Conservation (phyloP, 306 rosid species). For the Heteromeles arbutifolia region DNA sequence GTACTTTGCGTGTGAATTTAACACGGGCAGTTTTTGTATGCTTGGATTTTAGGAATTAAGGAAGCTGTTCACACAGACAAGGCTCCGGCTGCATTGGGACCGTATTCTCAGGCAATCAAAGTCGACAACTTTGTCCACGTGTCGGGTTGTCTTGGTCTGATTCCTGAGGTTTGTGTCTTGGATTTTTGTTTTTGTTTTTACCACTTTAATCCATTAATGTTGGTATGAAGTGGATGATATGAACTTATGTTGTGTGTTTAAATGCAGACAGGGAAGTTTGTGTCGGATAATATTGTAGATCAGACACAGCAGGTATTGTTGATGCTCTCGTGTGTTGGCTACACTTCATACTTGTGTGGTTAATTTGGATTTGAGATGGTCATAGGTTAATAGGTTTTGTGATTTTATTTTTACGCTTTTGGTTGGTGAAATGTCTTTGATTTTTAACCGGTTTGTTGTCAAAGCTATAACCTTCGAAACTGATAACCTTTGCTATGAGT, state of each 20-base stretch:
- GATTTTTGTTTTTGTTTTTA: neutral
- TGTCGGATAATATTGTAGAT: constrained; percentile 69
- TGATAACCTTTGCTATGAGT: neutral
- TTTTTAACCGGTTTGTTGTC: neutral
- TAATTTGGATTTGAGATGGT: neutral
- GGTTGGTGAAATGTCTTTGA: neutral
- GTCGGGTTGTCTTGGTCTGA: constrained; percentile 84
- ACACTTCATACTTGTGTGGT: neutral
- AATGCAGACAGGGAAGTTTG: constrained; percentile 75
- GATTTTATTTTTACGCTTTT: neutral
- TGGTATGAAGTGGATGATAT: neutral
- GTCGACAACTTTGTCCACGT: constrained; percentile 68
- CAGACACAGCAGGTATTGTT: constrained; percentile 85
- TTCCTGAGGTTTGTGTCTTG: constrained; percentile 62
- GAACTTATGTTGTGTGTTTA: neutral
- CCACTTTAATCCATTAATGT: neutral
- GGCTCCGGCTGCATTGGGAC: constrained; percentile 96
- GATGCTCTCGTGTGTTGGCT: neutral
- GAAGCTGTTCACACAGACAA: constrained; percentile 80
- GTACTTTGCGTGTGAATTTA: neutral
- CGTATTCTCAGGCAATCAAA: constrained; percentile 91
- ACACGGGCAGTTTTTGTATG: neutral
- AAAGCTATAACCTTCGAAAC: neutral
- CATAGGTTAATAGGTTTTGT: neutral
- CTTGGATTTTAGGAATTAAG: constrained; percentile 37